phyloP scores from a whole-genome alignment of 2,329 filamentous ascomycete species.

The Cladophialophora carrionii region DNA sequence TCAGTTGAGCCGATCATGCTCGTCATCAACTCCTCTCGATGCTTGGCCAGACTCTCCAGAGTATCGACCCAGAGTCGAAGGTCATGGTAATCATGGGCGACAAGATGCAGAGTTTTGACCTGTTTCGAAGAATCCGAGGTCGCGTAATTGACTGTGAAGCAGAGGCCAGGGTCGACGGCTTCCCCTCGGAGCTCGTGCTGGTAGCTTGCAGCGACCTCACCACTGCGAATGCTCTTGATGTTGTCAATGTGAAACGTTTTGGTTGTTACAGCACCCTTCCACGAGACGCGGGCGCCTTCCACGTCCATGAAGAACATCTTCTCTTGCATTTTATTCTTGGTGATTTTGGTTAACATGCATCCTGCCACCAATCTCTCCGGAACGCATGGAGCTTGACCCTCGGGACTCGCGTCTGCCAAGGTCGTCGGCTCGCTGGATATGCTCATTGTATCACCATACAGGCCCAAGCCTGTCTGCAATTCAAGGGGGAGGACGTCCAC shows the following conservation, averaged over 20 bases:
- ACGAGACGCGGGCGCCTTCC: constrained; percentile 82
- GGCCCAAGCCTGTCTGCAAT: constrained; percentile 37
- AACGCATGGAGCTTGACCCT: constrained; percentile 66
- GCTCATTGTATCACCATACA: constrained; percentile 46
- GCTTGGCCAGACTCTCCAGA: constrained; percentile 79
- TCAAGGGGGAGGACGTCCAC: constrained; percentile 29
- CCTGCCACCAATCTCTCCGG: constrained; percentile 77
- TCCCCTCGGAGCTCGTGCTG: constrained; percentile 78
- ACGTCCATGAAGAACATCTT: constrained; percentile 80
- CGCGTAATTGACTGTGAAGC: constrained; percentile 89
- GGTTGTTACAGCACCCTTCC: constrained; percentile 76
- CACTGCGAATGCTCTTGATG: constrained; percentile 85
- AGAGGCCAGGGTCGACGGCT: constrained; percentile 68
- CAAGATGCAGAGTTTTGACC: constrained; percentile 81
- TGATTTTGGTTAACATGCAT: constrained; percentile 77
- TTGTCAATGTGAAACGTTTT: constrained; percentile 95
- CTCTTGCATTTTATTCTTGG: constrained; percentile 74
- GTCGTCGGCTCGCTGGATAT: constrained; percentile 46
- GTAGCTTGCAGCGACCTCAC: constrained; percentile 83
- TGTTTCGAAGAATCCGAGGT: constrained; percentile 74
- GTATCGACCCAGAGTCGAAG: constrained; percentile 82
- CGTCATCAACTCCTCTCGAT: constrained; percentile 87
- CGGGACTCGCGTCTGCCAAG: constrained; percentile 43
- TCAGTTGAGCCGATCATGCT: constrained; percentile 77
- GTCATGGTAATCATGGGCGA: constrained; percentile 72